A percentile compares a stretch with the other conserved stretches of the same genome.
Evolutionary conservation across 2,329 filamentous ascomycete genomes (phyloP).

Genomic region (Xylaria sp.): DNA sequence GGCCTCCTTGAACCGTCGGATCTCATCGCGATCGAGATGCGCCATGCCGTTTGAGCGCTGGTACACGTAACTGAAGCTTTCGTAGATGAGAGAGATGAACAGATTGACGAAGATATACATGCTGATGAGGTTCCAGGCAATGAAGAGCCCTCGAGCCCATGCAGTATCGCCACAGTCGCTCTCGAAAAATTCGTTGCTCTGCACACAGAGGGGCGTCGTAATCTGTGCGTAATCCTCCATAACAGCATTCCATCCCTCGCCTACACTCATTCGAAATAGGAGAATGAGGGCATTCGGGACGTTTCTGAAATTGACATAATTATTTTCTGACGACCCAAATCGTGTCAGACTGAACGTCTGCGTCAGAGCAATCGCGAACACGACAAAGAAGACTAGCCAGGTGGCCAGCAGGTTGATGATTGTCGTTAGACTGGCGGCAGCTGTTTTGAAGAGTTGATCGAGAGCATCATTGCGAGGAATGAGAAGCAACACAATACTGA

Average conservation of each 20-base stretch:
- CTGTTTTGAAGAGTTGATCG: conserved; percentile 98
- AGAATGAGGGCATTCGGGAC: conserved; percentile 92
- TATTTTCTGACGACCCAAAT: conserved; percentile 66
- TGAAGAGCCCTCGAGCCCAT: conserved; percentile 87
- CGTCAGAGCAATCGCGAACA: conserved; percentile 93
- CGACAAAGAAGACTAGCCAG: conserved; percentile 94
- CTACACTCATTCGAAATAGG: conserved; percentile 86
- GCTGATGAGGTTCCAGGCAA: conserved; percentile 97
- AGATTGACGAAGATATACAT: conserved; percentile 99
- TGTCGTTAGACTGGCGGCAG: conserved; percentile 82
- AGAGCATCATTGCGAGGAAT: conserved; percentile 96
- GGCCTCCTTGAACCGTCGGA: conserved; percentile 94
- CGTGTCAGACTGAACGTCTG: conserved; percentile 93
- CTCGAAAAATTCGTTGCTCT: conserved; percentile 65
- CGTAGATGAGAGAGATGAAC: conserved; percentile 97
- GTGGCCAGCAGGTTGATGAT: conserved; percentile 92
- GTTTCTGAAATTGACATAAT: conserved; percentile 85
- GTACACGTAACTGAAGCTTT: conserved; percentile 99
- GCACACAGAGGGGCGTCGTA: conserved; percentile 73
- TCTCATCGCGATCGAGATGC: conserved; percentile 85
- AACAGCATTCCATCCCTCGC: conserved; percentile 92
- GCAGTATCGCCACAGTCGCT: conserved; percentile 88
- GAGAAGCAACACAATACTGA: conserved; percentile 79
- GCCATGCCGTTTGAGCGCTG: conserved; percentile 91
- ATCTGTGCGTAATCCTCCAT: conserved; percentile 94